These are phyloP conservation scores for Xerophyta viscosa DNA, from an alignment of 106 monocot genomes.

Conservation along the genomic window DNA sequence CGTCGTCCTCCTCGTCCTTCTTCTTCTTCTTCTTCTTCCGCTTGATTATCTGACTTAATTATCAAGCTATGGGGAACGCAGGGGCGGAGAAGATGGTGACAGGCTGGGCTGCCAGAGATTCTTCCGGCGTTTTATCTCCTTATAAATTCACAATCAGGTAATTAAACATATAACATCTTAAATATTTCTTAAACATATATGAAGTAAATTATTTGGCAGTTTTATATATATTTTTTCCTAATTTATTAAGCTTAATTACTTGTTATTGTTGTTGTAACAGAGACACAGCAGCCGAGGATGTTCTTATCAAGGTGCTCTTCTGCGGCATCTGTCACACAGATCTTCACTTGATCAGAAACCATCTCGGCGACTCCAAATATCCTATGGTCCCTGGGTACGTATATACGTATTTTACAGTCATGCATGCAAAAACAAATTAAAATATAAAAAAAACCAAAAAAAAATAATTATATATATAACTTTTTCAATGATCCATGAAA, in stretches of 20 bases:
- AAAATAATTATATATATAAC: neutral
- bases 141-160: conserved; percentile 77
- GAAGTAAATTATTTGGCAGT: neutral
- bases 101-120: conserved; percentile 80
- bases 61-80: conserved; percentile 53
- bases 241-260: no score
- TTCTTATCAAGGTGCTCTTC: conserved; percentile 74
- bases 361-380: conserved; percentile 83
- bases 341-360: conserved; percentile 84
- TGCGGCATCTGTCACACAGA: conserved; percentile 98
- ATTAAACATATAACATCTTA: neutral
- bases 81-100: conserved; percentile 27
- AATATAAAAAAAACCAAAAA: no score
- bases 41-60: no score
- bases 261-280: no score
- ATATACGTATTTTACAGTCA: no score
- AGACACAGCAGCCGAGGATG: conserved; percentile 73
- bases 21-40: neutral
- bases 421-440: no score
- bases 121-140: conserved; percentile 62
- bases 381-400: conserved; percentile 99
- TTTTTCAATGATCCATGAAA: neutral
- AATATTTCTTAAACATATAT: neutral
- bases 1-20: no score
- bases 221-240: neutral